Percentiles rank a stretch among this genome's conserved stretches.
Evolutionary conservation across 2,329 filamentous ascomycete genomes (phyloP).

Genomic region (Diaporthe vexans): DNA sequence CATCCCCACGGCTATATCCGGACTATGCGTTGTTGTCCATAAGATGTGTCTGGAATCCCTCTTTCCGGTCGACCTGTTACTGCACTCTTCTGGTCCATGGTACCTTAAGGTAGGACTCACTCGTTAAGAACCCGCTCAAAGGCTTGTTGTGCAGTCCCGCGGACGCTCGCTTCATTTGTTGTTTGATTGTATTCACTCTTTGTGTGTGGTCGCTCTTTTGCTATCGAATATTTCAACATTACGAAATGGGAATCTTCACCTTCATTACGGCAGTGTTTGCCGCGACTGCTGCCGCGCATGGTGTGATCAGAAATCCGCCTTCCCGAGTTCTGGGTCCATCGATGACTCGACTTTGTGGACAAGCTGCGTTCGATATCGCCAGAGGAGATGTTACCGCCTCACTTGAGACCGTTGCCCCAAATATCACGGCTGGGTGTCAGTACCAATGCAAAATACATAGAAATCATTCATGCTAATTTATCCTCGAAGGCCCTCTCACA

Average conservation of each 20-base stretch:
- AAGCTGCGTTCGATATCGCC: constrained; percentile 34
- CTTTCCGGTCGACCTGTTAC: not conserved
- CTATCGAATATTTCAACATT: not conserved
- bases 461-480: no score
- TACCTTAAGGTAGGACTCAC: not conserved
- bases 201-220: not conserved
- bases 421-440: constrained; percentile 35
- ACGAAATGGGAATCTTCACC: not conserved
- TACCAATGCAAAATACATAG: not conserved
- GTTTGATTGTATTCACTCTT: constrained; percentile 30
- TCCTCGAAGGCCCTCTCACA: constrained; percentile 8
- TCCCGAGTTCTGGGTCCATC: constrained; percentile 19
- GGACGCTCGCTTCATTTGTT: constrained; percentile 14
- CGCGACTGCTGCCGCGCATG: constrained; percentile 1
- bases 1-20: not conserved
- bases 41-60: not conserved
- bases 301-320: constrained; percentile 20
- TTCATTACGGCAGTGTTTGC: not conserved
- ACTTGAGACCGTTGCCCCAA: constrained; percentile 34
- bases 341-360: constrained; percentile 28
- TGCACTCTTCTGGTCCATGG: not conserved
- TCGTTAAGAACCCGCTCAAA: not conserved
- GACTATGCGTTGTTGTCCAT: not conserved
- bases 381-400: constrained; percentile 30
- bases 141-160: constrained; percentile 7